Base-by-base conservation (phyloP, 2,329 filamentous ascomycete species). In the Cladosporium velox region DNA sequence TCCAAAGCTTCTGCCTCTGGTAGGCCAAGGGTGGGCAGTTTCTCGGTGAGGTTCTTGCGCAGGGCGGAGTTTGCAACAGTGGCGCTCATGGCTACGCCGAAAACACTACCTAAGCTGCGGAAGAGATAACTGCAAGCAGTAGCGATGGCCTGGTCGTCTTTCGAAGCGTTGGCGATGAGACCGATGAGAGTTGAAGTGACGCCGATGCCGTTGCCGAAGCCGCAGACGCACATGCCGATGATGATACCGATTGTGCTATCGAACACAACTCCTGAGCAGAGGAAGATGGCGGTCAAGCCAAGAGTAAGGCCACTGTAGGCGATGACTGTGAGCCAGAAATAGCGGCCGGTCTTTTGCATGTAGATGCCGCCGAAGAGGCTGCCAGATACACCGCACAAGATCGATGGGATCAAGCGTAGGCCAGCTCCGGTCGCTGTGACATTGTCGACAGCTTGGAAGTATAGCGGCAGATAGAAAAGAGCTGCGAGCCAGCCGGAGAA, bases 71-170 rank as follows among this genome's bases (percentile, higher is more conserved):
- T 92, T 55, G 92, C 85, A 8, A 91, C 84, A 1, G 90, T 91
- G 1, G 90, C 87, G 60, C 86, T 86, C 66, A 91, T 79, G n/a
- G 89, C 90, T 65, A 93, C 82, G 12, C 91, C 86, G 47, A 88
- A 83, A 11, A 88, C 86, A 18, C 83, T 85, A 12, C 87, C 91
- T 0, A 93, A 82, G 1, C 89, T 90, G 47, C 91, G 88, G 82
- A 94, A 94, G 28, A 94, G 86, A 77, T 94, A 94, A 24, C 88
- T 91, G 76, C 90, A 92, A 8, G 91, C 91, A 18, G 91, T 90
- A 4, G 88, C 90, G 1, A 93, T 86, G 1, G 91, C 90, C 68
- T 90, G 88, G 70, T 93, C 91, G 52, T 87, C 83, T 3, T 83
- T 81, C 1, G 85, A 79, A 0, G 89, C 86, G 73, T 92, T 92